phyloP scores from a whole-genome alignment of 2,329 filamentous ascomycete species.

The Aspergillus quadricinctus region DNA sequence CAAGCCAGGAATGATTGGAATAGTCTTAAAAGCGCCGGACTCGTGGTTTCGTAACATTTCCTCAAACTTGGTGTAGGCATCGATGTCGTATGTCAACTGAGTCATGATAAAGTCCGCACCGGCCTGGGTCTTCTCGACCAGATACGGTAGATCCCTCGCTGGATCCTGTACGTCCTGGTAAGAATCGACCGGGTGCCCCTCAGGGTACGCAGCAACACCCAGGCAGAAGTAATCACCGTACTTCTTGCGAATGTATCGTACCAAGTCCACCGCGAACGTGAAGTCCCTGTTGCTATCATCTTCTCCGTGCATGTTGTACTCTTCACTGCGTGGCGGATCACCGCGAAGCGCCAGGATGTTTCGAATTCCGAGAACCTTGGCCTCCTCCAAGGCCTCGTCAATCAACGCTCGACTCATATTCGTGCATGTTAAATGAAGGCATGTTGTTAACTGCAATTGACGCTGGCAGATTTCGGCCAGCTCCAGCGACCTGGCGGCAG shows the following conservation, averaged over 20 bases:
- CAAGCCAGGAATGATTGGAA: slow-evolving; percentile 87
- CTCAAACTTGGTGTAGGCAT: slow-evolving; percentile 79
- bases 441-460: slow-evolving; percentile 87
- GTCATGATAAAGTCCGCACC: slow-evolving; percentile 99
- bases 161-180: slow-evolving; percentile 73
- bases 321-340: slow-evolving; percentile 82
- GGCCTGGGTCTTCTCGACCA: slow-evolving; percentile 85
- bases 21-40: slow-evolving; percentile 77
- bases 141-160: slow-evolving; percentile 69
- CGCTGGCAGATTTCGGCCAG: slow-evolving; percentile 93
- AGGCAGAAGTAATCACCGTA: slow-evolving; percentile 96
- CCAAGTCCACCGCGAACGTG: slow-evolving; percentile 81
- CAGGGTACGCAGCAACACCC: slow-evolving; percentile 90
- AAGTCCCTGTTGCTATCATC: slow-evolving; percentile 70
- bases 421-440: slow-evolving; percentile 92
- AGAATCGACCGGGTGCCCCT: slow-evolving; percentile 88
- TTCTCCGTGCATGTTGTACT: slow-evolving; percentile 68
- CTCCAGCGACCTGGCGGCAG: slow-evolving; percentile 83
- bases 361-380: slow-evolving; percentile 82
- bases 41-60: slow-evolving; percentile 70
- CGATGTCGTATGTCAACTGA: slow-evolving; percentile 89
- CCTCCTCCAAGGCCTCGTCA: slow-evolving; percentile 84
- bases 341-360: slow-evolving; percentile 92
- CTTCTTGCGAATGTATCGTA: slow-evolving; percentile 77
- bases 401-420: slow-evolving; percentile 89